phyloP scores from a whole-genome alignment of 768 basidiomycete genomes.

The Phylloporus sp. region DNA sequence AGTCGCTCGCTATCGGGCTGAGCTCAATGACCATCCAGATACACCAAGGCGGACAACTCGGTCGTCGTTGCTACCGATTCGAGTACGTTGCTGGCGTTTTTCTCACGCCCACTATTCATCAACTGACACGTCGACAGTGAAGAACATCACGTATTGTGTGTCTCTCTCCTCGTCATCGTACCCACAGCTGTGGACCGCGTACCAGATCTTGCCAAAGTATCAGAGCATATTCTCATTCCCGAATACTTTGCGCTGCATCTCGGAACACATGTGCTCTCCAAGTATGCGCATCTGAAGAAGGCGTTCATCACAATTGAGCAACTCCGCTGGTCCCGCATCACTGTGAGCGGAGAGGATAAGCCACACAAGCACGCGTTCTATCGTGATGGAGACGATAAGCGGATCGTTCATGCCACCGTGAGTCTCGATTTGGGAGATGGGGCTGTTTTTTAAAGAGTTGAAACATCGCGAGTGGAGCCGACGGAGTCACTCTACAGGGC shows the following conservation, averaged over 20 bases:
- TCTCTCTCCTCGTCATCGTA: not conserved
- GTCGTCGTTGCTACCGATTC: slow-evolving; percentile 91
- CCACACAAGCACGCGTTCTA: slow-evolving; percentile 79
- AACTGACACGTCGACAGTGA: slow-evolving; percentile 38
- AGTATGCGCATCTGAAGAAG: slow-evolving; percentile 72
- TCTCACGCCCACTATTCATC: not conserved
- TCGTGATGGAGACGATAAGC: slow-evolving; percentile 90
- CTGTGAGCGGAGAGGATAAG: slow-evolving; percentile 40
- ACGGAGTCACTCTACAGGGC: slow-evolving; percentile 18
- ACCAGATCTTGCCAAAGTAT: slow-evolving; percentile 80
- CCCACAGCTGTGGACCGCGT: too few relatives aligned
- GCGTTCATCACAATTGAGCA: slow-evolving; percentile 71
- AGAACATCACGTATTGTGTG: slow-evolving; percentile 65
- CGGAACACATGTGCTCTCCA: slow-evolving; percentile 75
- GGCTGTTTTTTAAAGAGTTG: not conserved
- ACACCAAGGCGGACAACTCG: slow-evolving; percentile 84
- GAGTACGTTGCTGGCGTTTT: slow-evolving; percentile 47
- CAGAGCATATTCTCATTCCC: slow-evolving; percentile 79
- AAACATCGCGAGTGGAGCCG: slow-evolving; percentile 20
- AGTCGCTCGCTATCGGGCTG: not conserved
- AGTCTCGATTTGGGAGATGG: slow-evolving; percentile 15
- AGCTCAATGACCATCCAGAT: slow-evolving; percentile 42
- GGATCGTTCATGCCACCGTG: slow-evolving; percentile 58
- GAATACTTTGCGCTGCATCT: slow-evolving; percentile 88
- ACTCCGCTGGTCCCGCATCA: slow-evolving; percentile 81